Evolutionary conservation across 495 filamentous ascomycete genomes (phyloP), one percentile per base, ranked within the genome.

Genomic region (Hypoxylon trugodes): DNA sequence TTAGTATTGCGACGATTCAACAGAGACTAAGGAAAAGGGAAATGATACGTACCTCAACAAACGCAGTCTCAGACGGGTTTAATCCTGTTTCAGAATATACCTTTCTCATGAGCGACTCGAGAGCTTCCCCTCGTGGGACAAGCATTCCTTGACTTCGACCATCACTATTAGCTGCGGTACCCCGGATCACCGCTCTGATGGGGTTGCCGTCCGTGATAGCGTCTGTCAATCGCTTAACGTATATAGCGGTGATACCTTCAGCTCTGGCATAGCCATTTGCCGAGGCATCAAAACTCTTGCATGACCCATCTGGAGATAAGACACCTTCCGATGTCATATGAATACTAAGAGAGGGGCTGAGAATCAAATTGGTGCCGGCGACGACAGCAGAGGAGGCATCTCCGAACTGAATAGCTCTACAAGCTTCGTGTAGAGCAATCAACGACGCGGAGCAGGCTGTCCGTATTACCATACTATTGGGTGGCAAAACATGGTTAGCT

Each of bases 371-470:
- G 1, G 68, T 59, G 1, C 79, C 78, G 0, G 55, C 76, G 1
- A 82, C 78, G 8, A 84, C 49, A 1, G 82, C 80, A 2, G 74
- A 54, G 0, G 56, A 43, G 36, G 77, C 81, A 15, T 79, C 76
- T 0, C 77, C 77, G 9, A 51, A 64, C 8, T 59, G 42, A 6
- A 84, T 22, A 25, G 42, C 57, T 21, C 77, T 79, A 28, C 76
- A 79, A 3, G 81, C 86, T 28, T 84, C 66, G 64, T 86, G 79
- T 15, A 87, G 60, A 5, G 80, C 80, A 6, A 81, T 73, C 38
- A 86, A 69, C 37, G 81, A 83, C 0, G 80, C 76, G 0, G 82
- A 83, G 46, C 82, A 84, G 4, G 79, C 80, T 18, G 80, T 82
- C 46, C 75, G 75, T 7, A 82, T 65, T 4, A 74, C 77, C 47